phyloP scores from a whole-genome alignment of 2,329 filamentous ascomycete species.

The Hypoxylon sp. region DNA sequence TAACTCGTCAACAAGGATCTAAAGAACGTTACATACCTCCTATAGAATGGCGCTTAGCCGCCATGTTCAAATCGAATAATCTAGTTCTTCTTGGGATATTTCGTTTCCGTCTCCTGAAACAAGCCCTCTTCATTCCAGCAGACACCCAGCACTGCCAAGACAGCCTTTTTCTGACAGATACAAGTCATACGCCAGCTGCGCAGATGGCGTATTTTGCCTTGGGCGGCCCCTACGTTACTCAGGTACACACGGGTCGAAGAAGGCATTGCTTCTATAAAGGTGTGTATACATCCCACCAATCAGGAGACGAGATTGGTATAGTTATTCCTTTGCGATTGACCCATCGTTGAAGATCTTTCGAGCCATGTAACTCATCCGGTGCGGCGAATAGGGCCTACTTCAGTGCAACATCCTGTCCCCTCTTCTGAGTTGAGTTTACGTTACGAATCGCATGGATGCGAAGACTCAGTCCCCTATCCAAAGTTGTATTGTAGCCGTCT shows the following conservation, averaged over 20 bases:
- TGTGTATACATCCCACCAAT: slow-evolving; percentile 29
- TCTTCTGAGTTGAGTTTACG: slow-evolving; percentile 31
- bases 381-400: slow-evolving; percentile 31
- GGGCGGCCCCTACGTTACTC: neutral
- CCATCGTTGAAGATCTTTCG: slow-evolving; percentile 30
- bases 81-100: neutral
- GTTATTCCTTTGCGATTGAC: slow-evolving; percentile 29
- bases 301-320: slow-evolving; percentile 17
- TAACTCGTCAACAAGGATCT: neutral
- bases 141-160: slow-evolving; percentile 13
- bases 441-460: slow-evolving; percentile 22
- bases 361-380: slow-evolving; percentile 22
- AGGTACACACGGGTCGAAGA: slow-evolving; percentile 24
- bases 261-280: slow-evolving; percentile 21
- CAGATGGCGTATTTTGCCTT: slow-evolving; percentile 7
- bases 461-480: slow-evolving; percentile 26
- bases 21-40: too few relatives aligned
- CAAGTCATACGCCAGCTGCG: slow-evolving; percentile 1
- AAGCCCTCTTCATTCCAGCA: slow-evolving; percentile 7
- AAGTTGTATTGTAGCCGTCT: slow-evolving; percentile 26
- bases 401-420: slow-evolving; percentile 20
- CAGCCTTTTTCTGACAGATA: slow-evolving; percentile 3
- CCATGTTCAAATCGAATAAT: slow-evolving; percentile 5
- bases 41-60: slow-evolving; percentile 18
- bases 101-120: slow-evolving; percentile 17